Percentiles rank a stretch among this genome's conserved stretches.
phyloP scores from a whole-genome alignment of 2,329 filamentous ascomycete genomes.

The Ceratocystis variospora region DNA sequence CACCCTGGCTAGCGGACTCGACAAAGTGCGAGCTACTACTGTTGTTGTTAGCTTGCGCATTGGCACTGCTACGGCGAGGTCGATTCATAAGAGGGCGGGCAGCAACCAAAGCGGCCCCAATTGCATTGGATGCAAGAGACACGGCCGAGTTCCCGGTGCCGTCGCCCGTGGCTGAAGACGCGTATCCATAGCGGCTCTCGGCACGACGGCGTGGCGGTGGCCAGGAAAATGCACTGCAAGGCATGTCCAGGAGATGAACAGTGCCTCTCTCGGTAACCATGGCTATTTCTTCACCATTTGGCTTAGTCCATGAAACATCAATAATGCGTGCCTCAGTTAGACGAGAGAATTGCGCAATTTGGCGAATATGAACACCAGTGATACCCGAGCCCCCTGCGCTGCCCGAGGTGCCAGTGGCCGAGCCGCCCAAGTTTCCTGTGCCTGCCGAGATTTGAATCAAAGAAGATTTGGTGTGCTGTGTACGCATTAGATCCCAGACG shows the following conservation, averaged over 20 bases:
- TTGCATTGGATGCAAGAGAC: conserved; percentile 54
- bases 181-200: conserved; percentile 30
- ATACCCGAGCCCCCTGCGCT: conserved; percentile 29
- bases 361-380: conserved; percentile 52
- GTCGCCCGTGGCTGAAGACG: conserved; percentile 28
- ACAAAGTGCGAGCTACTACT: conserved; percentile 18
- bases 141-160: conserved; percentile 44
- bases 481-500: conserved; percentile 63
- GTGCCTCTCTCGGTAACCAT: conserved; percentile 93
- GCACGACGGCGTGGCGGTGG: conserved; percentile 52
- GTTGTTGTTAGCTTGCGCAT: neutral
- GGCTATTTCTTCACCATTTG: conserved; percentile 67
- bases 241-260: conserved; percentile 81
- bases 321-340: conserved; percentile 86
- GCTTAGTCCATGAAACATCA: conserved; percentile 76
- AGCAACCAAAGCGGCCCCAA: conserved; percentile 52
- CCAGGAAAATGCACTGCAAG: conserved; percentile 71
- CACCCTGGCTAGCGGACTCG: conserved; percentile 53
- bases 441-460: conserved; percentile 36
- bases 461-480: conserved; percentile 49
- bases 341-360: conserved; percentile 76
- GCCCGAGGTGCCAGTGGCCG: conserved; percentile 22
- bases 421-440: conserved; percentile 29
- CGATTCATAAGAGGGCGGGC: conserved; percentile 46
- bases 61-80: conserved; percentile 29